Evolutionary conservation across 192 early-diverging fungal genomes (phyloP).

Genomic region (Backusella morwellensis): DNA sequence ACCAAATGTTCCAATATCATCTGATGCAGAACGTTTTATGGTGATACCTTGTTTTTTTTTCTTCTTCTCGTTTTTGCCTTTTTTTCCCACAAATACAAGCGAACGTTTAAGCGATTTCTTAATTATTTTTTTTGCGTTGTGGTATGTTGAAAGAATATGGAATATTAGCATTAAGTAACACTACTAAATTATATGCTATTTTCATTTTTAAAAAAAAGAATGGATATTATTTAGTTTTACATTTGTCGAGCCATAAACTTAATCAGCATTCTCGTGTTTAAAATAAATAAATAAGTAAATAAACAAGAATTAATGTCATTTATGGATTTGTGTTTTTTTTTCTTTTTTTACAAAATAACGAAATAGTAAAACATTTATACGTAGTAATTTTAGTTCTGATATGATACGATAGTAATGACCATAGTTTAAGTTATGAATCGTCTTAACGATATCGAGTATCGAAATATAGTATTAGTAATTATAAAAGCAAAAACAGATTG

Average conservation of each 20-base stretch:
- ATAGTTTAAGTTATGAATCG: neutral
- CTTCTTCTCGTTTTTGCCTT: neutral
- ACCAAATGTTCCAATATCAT: neutral
- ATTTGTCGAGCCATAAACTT: neutral
- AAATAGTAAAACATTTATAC: no score
- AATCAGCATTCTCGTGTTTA: neutral
- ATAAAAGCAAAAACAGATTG: neutral
- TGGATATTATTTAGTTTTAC: no score
- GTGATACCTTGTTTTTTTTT: neutral
- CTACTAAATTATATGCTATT: neutral
- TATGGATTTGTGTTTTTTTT: neutral
- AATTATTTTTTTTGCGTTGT: neutral
- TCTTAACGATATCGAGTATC: neutral
- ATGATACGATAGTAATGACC: no score
- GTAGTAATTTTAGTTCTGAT: no score
- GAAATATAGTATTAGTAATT: neutral
- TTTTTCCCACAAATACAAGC: neutral
- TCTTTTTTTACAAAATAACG: neutral
- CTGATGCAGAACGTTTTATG: neutral
- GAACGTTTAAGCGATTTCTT: neutral
- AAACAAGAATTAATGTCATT: neutral
- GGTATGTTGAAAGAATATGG: neutral
- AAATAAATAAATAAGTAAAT: neutral
- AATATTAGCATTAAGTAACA: neutral
- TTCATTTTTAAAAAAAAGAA: no score